A percentile compares a stretch with the other conserved stretches of the same genome.
These are phyloP conservation scores for Phytophthora citricola DNA, from an alignment of 352 stramenopile genomes.

Conservation along the genomic window DNA sequence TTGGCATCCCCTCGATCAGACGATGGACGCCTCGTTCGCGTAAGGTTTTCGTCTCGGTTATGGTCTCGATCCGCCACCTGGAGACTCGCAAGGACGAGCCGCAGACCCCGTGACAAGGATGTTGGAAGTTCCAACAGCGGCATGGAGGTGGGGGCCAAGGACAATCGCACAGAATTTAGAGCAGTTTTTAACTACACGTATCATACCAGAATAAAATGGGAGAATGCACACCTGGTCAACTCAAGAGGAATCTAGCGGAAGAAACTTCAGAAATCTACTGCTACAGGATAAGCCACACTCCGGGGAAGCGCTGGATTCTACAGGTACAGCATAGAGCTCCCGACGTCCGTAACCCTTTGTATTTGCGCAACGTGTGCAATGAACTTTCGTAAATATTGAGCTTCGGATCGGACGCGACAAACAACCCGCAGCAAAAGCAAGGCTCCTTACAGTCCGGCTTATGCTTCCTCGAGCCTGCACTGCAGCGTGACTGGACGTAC, in stretches of 20 bases:
- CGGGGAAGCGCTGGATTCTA: too few relatives aligned
- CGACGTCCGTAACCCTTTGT: not conserved
- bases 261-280: too few relatives aligned
- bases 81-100: conserved; percentile 12
- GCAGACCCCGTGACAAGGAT: conserved; percentile 23
- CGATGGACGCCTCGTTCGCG: conserved; percentile 13
- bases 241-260: too few relatives aligned
- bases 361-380: conserved; percentile 9
- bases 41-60: conserved; percentile 12
- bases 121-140: conserved; percentile 16
- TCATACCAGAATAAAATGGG: too few relatives aligned
- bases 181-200: too few relatives aligned
- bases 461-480: not conserved
- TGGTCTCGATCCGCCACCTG: conserved; percentile 2
- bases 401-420: conserved; percentile 15
- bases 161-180: too few relatives aligned
- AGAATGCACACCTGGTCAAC: too few relatives aligned
- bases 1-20: conserved; percentile 30
- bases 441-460: not conserved
- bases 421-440: not conserved
- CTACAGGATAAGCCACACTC: too few relatives aligned
- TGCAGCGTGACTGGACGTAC: conserved; percentile 5
- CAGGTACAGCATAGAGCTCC: not conserved
- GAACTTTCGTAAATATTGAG: conserved; percentile 24
- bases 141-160: not conserved